Percentiles rank a stretch among this genome's conserved stretches.
These are phyloP conservation scores for Pulveroboletus sp. DNA, from an alignment of 1,284 basidiomycete species.

Conservation along the genomic window DNA sequence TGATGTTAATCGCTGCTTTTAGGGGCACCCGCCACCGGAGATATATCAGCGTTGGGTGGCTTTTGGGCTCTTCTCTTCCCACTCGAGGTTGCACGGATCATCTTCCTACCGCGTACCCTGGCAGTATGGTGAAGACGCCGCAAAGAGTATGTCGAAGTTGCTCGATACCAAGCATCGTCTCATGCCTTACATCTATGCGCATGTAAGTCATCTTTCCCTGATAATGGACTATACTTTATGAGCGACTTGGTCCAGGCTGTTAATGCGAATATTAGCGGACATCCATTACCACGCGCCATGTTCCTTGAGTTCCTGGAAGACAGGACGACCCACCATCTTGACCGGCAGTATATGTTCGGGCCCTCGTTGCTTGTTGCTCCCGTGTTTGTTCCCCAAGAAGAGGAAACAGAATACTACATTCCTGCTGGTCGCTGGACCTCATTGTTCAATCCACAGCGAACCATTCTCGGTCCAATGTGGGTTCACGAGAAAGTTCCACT, in stretches of 20 bases:
- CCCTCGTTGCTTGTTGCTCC: constrained; percentile 73
- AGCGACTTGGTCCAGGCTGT: constrained; percentile 48
- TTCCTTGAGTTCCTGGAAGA: constrained; percentile 73
- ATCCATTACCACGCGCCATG: constrained; percentile 73
- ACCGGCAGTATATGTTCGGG: constrained; percentile 72
- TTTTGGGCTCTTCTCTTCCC: constrained; percentile 68
- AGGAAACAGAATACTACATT: constrained; percentile 67
- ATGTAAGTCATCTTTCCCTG: constrained; percentile 43
- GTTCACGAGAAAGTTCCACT: constrained; percentile 56
- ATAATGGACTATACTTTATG: not conserved
- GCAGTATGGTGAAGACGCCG: constrained; percentile 73
- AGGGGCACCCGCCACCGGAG: constrained; percentile 67
- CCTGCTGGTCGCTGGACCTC: constrained; percentile 72
- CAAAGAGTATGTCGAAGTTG: constrained; percentile 64
- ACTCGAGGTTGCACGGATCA: constrained; percentile 73
- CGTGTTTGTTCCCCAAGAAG: constrained; percentile 59
- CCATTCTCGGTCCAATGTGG: constrained; percentile 54
- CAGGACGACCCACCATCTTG: constrained; percentile 62
- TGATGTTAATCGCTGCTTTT: not conserved
- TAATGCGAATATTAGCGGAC: constrained; percentile 45
- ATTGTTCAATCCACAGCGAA: constrained; percentile 53
- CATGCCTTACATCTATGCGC: constrained; percentile 73
- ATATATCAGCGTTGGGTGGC: constrained; percentile 80
- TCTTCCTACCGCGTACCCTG: constrained; percentile 75
- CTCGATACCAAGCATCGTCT: constrained; percentile 68